Evolutionary conservation across 2,329 filamentous ascomycete genomes (phyloP), one percentile per base, ranked within the genome.

Genomic region (Sporothrix schenckii): DNA sequence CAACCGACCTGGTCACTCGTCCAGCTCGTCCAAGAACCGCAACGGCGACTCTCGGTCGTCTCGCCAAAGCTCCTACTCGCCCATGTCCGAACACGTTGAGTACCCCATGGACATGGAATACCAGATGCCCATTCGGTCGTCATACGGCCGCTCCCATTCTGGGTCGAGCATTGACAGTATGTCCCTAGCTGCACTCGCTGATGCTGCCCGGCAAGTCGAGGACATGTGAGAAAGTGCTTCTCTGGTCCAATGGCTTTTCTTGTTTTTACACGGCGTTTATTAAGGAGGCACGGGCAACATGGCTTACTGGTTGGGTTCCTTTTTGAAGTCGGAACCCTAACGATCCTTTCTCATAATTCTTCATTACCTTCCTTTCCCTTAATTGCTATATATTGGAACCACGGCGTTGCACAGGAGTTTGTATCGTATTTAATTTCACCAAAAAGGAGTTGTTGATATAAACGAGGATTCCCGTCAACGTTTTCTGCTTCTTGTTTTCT

Each of bases 1-100:
- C n/a, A 75, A 75, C 10, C 72, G 78, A 11, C 74, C 75, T 14
- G 75, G 76, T 2, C 70, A 73, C 39, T 72, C 76, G 1, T 74
- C 74, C 21, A 73, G 74, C 68, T 76, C 77, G 19, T 77, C 79
- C 30, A 67, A 68, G 71, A 81, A 44, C 53, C 53, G 66, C 30
- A 27, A 50, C 6, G 16, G 34, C 50, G 65, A 67, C 5, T 44
- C 65, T 10, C 65, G 65, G 19, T 54, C 65, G 14, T 67, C 65
- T n/a, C 52, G 52, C n/a, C 65, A 56, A 14, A 56, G 44, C 44
- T 60, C 66, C 3, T 60, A 56, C 21, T 44, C 66, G 4, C 66
- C 66, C 3, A 19, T 30, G 44, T 24, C 44, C 41, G 66, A 68
- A 4, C 53, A 68, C 11, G 44, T 19, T 11, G 66, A 68, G 4